phyloP scores from a whole-genome alignment of 306 rosid genomes.

The Dalbergia cultrata region DNA sequence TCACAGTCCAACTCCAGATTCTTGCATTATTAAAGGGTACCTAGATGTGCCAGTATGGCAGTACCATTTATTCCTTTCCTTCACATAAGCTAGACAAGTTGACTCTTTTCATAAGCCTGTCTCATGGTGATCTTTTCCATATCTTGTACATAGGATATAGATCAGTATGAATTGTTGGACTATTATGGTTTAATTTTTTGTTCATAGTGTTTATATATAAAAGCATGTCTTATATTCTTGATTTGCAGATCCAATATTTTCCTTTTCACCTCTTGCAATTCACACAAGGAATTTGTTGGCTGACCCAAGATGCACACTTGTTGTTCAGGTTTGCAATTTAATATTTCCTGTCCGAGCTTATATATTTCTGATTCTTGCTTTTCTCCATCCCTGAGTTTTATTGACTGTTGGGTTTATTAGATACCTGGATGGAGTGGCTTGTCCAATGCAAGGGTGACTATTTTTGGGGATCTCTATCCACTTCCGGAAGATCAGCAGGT shows the following conservation, averaged over 20 bases:
- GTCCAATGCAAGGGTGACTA: conserved; percentile 99
- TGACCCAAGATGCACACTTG: conserved; percentile 96
- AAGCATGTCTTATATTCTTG: conserved; percentile 27
- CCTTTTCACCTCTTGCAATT: conserved; percentile 97
- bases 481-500: conserved; percentile 97
- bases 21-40: conserved; percentile 17
- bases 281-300: conserved; percentile 95
- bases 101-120: conserved; percentile 18
- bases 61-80: neutral
- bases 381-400: conserved; percentile 49
- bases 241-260: conserved; percentile 89
- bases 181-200: conserved; percentile 30
- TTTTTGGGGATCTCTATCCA: conserved; percentile 97
- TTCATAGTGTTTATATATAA: conserved; percentile 21
- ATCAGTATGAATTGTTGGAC: conserved; percentile 7
- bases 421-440: conserved; percentile 99
- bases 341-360: conserved; percentile 35
- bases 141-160: neutral
- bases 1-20: conserved; percentile 19
- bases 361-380: conserved; percentile 38
- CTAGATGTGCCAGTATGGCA: neutral
- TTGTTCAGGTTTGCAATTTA: conserved; percentile 85
- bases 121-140: conserved; percentile 24
- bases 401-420: conserved; percentile 61
- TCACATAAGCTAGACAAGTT: conserved; percentile 24